A percentile compares a stretch with the other conserved stretches of the same genome.
phyloP scores from a whole-genome alignment of 805 yeast species.

The Saturnispora zaruensis region DNA sequence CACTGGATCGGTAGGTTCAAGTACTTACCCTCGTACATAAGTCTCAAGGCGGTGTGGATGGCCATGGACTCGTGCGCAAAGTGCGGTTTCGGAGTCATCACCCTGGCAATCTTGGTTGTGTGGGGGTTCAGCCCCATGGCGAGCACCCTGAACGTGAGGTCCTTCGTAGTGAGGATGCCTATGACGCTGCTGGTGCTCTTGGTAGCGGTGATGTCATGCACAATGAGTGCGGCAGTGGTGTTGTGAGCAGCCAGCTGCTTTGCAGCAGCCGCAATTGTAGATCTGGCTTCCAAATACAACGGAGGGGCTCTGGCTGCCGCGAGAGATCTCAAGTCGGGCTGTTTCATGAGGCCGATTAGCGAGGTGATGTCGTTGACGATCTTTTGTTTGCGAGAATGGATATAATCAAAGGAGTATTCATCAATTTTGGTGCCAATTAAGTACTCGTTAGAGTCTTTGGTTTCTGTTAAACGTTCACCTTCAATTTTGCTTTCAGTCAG shows the following conservation, averaged over 20 bases:
- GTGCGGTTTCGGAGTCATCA: conserved; percentile 39
- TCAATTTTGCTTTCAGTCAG: neutral
- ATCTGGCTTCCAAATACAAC: conserved; percentile 29
- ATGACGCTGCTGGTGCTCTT: conserved; percentile 27
- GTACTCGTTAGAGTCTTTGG: too few relatives aligned
- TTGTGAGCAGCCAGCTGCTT: conserved; percentile 31
- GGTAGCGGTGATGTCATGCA: conserved; percentile 19
- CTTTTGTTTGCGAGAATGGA: conserved; percentile 18
- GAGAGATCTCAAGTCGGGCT: conserved; percentile 31
- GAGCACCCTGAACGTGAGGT: conserved; percentile 35
- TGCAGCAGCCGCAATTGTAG: conserved; percentile 33
- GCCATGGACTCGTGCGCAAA: conserved; percentile 33
- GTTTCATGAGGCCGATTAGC: conserved; percentile 33
- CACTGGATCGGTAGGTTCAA: conserved; percentile 36
- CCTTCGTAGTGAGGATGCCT: conserved; percentile 41
- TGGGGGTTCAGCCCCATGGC: conserved; percentile 30
- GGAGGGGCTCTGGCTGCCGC: conserved; percentile 26
- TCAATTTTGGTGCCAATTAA: too few relatives aligned
- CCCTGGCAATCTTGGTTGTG: conserved; percentile 33
- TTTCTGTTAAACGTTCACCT: too few relatives aligned
- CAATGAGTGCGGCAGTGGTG: conserved; percentile 35
- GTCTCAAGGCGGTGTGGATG: conserved; percentile 35
- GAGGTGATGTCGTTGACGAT: conserved; percentile 29
- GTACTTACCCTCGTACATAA: conserved; percentile 41
- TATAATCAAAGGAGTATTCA: neutral